Percentiles rank a stretch among this genome's conserved stretches.
These are phyloP conservation scores for Catharanthus roseus DNA, from an alignment of 257 asterid species.

Conservation along the genomic window DNA sequence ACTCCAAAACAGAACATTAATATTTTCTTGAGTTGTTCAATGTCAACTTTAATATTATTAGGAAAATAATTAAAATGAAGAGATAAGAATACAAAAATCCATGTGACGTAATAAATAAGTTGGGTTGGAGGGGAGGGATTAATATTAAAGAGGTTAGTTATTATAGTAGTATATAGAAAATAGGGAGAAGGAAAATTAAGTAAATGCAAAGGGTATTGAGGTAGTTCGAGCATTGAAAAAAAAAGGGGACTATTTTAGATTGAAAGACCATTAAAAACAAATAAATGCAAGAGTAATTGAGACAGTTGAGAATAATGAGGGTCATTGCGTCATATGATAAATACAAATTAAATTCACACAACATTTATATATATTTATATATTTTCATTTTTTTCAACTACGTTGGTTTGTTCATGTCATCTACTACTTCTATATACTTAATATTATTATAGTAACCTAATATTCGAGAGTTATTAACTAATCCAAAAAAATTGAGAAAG, in stretches of 20 bases:
- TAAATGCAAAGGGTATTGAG: constrained; percentile 21
- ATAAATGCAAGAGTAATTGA: constrained; percentile 85
- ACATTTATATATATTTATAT: neutral
- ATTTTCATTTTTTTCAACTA: neutral
- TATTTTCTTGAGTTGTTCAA: constrained; percentile 16
- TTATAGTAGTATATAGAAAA: no score
- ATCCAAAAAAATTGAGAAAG: no score
- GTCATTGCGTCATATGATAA: constrained; percentile 67
- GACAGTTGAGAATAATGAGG: constrained; percentile 81
- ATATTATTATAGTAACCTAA: no score
- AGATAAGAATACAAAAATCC: constrained; percentile 27
- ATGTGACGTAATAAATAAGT: constrained; percentile 44
- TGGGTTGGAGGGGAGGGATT: constrained; percentile 17
- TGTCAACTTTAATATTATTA: constrained; percentile 25
- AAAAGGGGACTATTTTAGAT: constrained; percentile 35
- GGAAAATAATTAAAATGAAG: constrained; percentile 20
- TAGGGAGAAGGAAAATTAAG: constrained; percentile 25
- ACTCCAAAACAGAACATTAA: constrained; percentile 9
- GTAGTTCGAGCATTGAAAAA: constrained; percentile 18
- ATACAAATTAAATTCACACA: constrained; percentile 64
- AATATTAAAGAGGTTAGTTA: constrained; percentile 27
- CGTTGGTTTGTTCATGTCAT: neutral
- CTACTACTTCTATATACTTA: neutral
- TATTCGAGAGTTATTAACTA: no score
- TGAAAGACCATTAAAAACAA: constrained; percentile 68